Base-by-base conservation (phyloP, 352 stramenopile genomes). In the Phytophthora sansomeana region DNA sequence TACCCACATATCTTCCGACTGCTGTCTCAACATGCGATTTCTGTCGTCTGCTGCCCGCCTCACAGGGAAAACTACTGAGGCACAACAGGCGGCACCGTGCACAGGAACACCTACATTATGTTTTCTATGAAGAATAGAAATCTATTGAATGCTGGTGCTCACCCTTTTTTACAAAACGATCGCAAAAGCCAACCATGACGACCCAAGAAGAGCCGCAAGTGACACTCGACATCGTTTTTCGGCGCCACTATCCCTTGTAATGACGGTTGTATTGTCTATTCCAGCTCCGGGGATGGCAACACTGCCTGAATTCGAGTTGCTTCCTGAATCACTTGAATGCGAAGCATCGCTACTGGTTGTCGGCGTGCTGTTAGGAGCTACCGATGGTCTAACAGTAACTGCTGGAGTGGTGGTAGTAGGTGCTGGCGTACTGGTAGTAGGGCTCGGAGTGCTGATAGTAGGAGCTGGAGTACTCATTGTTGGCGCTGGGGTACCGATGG, bases 151-250 rank as follows among this genome's bases (percentile, higher is more conserved):
- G n/a, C n/a, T n/a, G n/a, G n/a, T n/a, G n/a, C n/a, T n/a, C n/a
- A n/a, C n/a, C n/a, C n/a, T n/a, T 39, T 16, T 62, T 29, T 54
- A 66, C 28, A 28, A 10, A 21, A 11, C 28, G 6, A 50, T 47
- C 6, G 24, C 29, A 38, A 52, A 11, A 14, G 39, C 24, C 9
- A 68, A 19, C 52, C 35, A 63, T 24, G 44, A 10, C n/a, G 21
- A 48, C 35, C 54, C 32, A 2, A 65, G 36, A 29, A 65, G 9
- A 41, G 55, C 14, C 17, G 19, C n/a, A 16, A 54, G 8, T 10
- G 47, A 47, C 30, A 32, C 17, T 6, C 10, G 51, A n/a, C 42
- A 26, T n/a, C 44, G 32, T 11, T 21, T 47, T 1, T 28, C 11
- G 35, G 19, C 47, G 14, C 38, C 43, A 13, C 16, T 69, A 21